Evolutionary conservation across 192 early-diverging fungal species (phyloP), one percentile per base, ranked within the genome.

Genomic region (Backusella luteola): DNA sequence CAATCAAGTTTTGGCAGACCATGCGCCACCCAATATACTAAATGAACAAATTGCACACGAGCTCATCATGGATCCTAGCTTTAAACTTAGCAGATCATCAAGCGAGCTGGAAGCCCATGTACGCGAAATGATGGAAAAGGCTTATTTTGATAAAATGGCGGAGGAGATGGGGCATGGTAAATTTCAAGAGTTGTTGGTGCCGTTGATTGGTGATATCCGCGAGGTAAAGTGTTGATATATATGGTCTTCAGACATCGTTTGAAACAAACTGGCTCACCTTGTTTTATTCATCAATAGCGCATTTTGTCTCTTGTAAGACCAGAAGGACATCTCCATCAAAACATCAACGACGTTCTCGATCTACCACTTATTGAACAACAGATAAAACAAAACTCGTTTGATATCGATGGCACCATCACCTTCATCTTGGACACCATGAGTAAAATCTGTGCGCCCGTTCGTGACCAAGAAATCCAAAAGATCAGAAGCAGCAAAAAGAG

Each of bases 31-130:
- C 11, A 73, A 79, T 1, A 74, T 90, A 35, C 82, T 84, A 34
- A 94, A 94, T 74, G 85, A 92, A 39, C 85, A 91, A 69, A 76
- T 96, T 44, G 89, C 92, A 0, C 94, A 96, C 79, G 94, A 96
- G 77, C 73, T 96, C 14, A 88, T 91, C 26, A 73, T 94, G 78
- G 88, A 96, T 79, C 90, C 94, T 1, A 86, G 91, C 26, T 94
- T 93, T 73, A 81, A 84, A 39, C 79, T 96, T 9, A 84, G 89
- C 44, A 83, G 77, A 67, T 52, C 71, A 19, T 69, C 66, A 7
- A 70, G 66, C 6, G 83, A 78, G 11, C 67, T 95, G 41, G 91
- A 91, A 69, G 82, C 82, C 11, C 78, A 83, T 53, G 89, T 95
- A 14, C 78, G 83, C 29, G 76, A 81, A 3, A 87, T 92, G 44